Base-by-base conservation (phyloP, 1,139 yeast genomes). In the Blastobotrys aristatus region DNA sequence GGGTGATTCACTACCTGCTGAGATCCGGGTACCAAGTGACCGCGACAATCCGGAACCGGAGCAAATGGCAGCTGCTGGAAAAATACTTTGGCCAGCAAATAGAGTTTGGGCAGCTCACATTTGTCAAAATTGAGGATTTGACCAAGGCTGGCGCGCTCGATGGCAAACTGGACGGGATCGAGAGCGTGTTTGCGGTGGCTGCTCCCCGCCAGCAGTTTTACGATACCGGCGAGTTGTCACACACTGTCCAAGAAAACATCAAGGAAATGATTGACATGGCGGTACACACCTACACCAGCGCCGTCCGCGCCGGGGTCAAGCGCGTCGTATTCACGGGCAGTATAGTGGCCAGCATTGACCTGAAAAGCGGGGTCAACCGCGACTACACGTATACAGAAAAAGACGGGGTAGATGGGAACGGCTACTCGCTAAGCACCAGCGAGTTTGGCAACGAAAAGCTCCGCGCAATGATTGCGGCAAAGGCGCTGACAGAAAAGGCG, bases 1-100 rank as follows among this genome's bases (percentile, higher is more conserved):
- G 44, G 44, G 20, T 40, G 18, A 32, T 40, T 24, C 27, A 40
- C 11, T 14, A 40, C 6, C 27, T 40, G 29, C 29, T 40, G n/a
- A 26, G 21, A 21, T 14, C 20, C 8, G 30, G 30, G 16, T 40
- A 40, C 18, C 13, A 21, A 31, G 44, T 40, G 17, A 40, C n/a
- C 7, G 21, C 44, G 3, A 40, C 44, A 6, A 30, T 40, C 3
- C 36, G 32, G 11, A 20, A 14, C 13, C 17, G 31, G 21, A 11
- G 17, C 17, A 30, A 32, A 14, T 18, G 16, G 14, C 21, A 21
- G 20, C 17, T 32, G 16, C 10, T 40, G 18, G 37, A 40, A 21
- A 21, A 30, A 10, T 14, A 21, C 18, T 40, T 40, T 24, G 29
- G 29, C 26, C 38, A 34, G n/a, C 38, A 34, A n/a, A 34, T 34